Evolutionary conservation across 805 yeast genomes (phyloP), one percentile per base, ranked within the genome.

Genomic region (Candida multigemmis): DNA sequence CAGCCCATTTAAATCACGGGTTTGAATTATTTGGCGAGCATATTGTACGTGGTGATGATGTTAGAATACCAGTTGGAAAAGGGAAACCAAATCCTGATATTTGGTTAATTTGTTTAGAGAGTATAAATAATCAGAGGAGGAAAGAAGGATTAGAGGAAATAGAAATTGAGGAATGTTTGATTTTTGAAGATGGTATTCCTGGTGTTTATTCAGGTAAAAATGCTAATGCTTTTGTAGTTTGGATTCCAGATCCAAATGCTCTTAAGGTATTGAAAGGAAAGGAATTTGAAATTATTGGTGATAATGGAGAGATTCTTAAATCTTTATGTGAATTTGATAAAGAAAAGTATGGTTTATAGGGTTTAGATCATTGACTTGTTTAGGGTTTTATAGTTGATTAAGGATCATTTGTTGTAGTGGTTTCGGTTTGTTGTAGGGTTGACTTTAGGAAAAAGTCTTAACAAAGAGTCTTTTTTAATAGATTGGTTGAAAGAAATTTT

Each of bases 71-170:
- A 2, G 63, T 60, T 10, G 97, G 96, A 3, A 68, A 77, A 36
- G 97, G 98, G 5, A 91, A 91, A 50, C 99, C 99, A 9, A 63
- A 65, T 33, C 98, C 98, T 2, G 93, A 87, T 48, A 86, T 91
- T 36, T 91, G 94, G 93, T 71, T 72, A 36, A 65, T 76, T 3
- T 94, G 96, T 23, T 65, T 91, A 34, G 71, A 63, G 12, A 67
- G 77, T 9, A 41, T 91, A 29, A 91, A 91, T 48, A 42, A 46
- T 13, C 70, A 71, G 23, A 65, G 76, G 26, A 41, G 46, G 8
- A 49, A 48, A 2, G 42, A 52, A 3, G 69, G 65, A 3, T 48
- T 56, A 14, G 60, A 49, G 2, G 56, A 56, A 19, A 79, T 89
- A 33, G 43, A 49, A 29, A 80, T 89, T 4, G 75, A 73, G 17